These are phyloP conservation scores for Cryptomeria japonica DNA, from an alignment of 75 land plant species.

Conservation along the genomic window DNA sequence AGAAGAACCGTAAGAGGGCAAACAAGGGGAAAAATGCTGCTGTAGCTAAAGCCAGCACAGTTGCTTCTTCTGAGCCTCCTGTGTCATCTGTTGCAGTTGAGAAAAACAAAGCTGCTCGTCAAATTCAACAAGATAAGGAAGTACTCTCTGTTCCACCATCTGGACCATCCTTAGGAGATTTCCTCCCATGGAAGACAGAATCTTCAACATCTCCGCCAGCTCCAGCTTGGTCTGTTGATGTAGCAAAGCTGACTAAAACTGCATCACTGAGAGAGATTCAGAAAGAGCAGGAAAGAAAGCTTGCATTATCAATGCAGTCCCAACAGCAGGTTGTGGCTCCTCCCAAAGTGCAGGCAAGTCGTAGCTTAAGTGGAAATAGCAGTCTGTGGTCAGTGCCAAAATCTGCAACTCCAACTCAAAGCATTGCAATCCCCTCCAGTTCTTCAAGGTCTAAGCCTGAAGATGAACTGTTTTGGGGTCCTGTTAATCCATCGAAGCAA, in stretches of 20 bases:
- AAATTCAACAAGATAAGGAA: slow-evolving; percentile 55
- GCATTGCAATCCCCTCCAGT: slow-evolving; percentile 20
- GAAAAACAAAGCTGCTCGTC: slow-evolving; percentile 42
- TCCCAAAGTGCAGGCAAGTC: slow-evolving; percentile 48
- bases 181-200: slow-evolving; percentile 73
- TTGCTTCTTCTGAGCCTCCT: slow-evolving; percentile 34
- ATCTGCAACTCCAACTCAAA: slow-evolving; percentile 48
- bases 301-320: slow-evolving; percentile 16
- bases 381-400: slow-evolving; percentile 32
- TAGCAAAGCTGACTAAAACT: slow-evolving; percentile 49
- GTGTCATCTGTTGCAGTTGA: slow-evolving; percentile 33
- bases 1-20: slow-evolving; percentile 80
- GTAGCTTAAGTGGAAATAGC: slow-evolving; percentile 26
- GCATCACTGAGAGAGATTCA: slow-evolving; percentile 87
- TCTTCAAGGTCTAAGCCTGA: slow-evolving; percentile 56
- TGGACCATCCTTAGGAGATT: slow-evolving; percentile 94
- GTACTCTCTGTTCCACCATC: slow-evolving; percentile 67
- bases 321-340: slow-evolving; percentile 36
- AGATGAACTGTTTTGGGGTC: slow-evolving; percentile 96
- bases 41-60: slow-evolving; percentile 14
- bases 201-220: slow-evolving; percentile 31
- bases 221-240: slow-evolving; percentile 87
- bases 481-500: slow-evolving; percentile 44
- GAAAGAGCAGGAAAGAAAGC: slow-evolving; percentile 74
- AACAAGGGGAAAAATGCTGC: slow-evolving; percentile 61